Evolutionary conservation across 1,139 yeast species (phyloP).

Genomic region (Blastobotrys niveus): DNA sequence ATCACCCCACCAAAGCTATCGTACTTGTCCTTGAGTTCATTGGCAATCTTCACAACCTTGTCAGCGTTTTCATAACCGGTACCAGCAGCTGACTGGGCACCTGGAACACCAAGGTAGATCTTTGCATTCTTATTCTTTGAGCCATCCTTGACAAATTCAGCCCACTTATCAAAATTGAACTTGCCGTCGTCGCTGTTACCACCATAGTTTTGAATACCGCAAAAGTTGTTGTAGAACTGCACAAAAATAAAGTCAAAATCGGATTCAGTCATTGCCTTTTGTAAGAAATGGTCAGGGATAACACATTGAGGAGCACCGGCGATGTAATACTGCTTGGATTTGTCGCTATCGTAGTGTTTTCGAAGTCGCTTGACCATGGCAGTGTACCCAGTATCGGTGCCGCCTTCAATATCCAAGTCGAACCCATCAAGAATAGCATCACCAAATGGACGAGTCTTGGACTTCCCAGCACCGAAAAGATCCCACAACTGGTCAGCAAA

Average conservation of each 20-base stretch:
- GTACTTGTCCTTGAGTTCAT: constrained; percentile 33
- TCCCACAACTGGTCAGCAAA: constrained; percentile 81
- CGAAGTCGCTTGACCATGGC: constrained; percentile 52
- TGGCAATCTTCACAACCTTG: constrained; percentile 20
- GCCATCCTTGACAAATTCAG: constrained; percentile 66
- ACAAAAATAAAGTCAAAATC: constrained; percentile 78
- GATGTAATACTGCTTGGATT: constrained; percentile 45
- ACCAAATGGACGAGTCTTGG: constrained; percentile 65
- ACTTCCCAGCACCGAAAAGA: constrained; percentile 74
- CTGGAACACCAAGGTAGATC: constrained; percentile 69
- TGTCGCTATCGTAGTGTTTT: constrained; percentile 47
- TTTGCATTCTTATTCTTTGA: constrained; percentile 57
- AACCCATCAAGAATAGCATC: constrained; percentile 60
- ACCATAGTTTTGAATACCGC: constrained; percentile 42
- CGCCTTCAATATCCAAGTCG: constrained; percentile 63
- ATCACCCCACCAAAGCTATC: constrained; percentile 73
- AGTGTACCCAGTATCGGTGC: constrained; percentile 45
- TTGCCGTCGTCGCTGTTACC: constrained; percentile 37
- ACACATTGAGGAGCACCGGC: constrained; percentile 97
- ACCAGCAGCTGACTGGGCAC: constrained; percentile 60
- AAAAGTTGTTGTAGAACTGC: constrained; percentile 90
- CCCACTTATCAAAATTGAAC: constrained; percentile 93
- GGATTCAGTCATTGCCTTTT: constrained; percentile 55
- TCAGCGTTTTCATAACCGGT: constrained; percentile 49
- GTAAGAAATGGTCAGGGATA: constrained; percentile 80